Percentiles rank a stretch among this genome's conserved stretches.
Evolutionary conservation across 2,329 filamentous ascomycete species (phyloP).

Genomic region (Pseudofabraea citricarpa): DNA sequence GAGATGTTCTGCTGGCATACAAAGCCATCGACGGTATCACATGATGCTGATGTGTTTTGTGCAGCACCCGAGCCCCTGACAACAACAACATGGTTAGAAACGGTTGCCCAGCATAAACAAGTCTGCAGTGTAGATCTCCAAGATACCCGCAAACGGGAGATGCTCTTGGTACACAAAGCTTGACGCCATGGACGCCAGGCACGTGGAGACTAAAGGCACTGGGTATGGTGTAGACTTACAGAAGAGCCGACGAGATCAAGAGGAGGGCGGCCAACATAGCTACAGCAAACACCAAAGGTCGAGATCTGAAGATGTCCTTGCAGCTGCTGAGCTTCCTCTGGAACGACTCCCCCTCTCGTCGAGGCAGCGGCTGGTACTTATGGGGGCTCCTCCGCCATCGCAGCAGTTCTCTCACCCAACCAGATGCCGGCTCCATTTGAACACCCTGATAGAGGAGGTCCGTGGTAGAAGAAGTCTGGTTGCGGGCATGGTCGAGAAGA

Average conservation of each 20-base stretch:
- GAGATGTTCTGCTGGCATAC: slow-evolving; percentile 27
- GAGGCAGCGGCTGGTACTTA: not conserved
- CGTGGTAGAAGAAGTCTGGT: too few species aligned
- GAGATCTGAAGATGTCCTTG: too few species aligned
- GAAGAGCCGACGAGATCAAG: not conserved
- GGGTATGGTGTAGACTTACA: not conserved
- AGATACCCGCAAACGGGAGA: not conserved
- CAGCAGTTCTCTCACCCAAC: too few species aligned
- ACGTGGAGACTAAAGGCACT: too few species aligned
- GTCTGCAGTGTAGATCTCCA: not conserved
- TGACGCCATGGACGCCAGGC: too few species aligned
- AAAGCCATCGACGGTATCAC: slow-evolving; percentile 26
- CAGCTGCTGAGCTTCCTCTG: not conserved
- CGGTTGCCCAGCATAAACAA: not conserved
- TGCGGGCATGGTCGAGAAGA: too few species aligned
- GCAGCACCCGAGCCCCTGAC: slow-evolving; percentile 10
- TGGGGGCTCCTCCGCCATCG: not conserved
- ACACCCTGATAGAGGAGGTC: too few species aligned
- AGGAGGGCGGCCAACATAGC: not conserved
- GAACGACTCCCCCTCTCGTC: not conserved
- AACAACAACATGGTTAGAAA: too few species aligned
- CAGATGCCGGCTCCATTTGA: too few species aligned
- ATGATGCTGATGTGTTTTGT: slow-evolving; percentile 11
- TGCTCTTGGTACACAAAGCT: too few species aligned
- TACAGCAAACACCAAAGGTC: too few species aligned